Base-by-base conservation (phyloP, 2,329 filamentous ascomycete genomes). In the Epichloe aotearoae region DNA sequence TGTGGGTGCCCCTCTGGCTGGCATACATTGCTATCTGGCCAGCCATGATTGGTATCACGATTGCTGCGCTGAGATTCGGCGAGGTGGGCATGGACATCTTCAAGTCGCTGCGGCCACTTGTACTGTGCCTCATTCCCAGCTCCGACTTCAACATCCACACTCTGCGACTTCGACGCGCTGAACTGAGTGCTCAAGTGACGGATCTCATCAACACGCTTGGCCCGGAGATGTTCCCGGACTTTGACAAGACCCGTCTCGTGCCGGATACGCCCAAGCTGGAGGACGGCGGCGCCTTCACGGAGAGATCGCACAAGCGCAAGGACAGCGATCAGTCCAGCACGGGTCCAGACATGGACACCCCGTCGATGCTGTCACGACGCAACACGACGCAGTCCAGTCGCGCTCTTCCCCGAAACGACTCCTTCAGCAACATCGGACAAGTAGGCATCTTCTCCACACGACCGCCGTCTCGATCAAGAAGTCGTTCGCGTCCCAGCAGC, bases 71-170 rank as follows among this genome's bases (percentile, higher is more conserved):
- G 49, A 84, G 93, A 11, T 95, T 97, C 57, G 93, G 93, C 45
- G 93, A 98, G 69, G 84, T 95, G n/a, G 93, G 91, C 49, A 96
- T 98, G 89, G 93, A 98, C 63, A 96, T 98, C 51, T 73, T 93
- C 71, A 98, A 97, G 69, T 97, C 91, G 0, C 77, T 98, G 15
- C 81, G 88, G 10, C 93, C 93, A 5, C 78, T 98, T 10, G 73
- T 95, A 44, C 75, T 96, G 36, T 93, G 87, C 56, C 76, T 97
- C 61, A 85, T 86, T 59, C 93, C 93, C 1, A 82, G 82, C 4
- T 91, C 87, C 1, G 84, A 82, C 64, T 95, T 90, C 69, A 88
- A 85, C 52, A 80, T 98, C 46, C 79, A 87, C 55, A 84, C 84
- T 59, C 77, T 98, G 47, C 82, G 88, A 52, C 71, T 79, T 57